phyloP scores from a whole-genome alignment of 73 alveolate genomes.

The Urostyla sp. region DNA sequence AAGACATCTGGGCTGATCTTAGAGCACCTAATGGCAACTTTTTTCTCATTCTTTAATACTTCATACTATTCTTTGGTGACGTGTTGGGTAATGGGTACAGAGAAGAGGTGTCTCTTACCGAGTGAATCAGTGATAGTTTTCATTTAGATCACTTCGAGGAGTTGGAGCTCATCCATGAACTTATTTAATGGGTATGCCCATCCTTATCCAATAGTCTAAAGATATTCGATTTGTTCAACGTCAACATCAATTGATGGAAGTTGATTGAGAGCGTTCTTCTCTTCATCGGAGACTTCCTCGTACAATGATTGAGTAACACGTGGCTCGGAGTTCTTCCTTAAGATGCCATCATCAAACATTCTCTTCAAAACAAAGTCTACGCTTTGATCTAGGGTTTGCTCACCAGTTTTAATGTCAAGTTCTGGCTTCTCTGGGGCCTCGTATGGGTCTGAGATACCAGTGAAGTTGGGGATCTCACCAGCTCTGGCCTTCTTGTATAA shows the following conservation, averaged over 20 bases:
- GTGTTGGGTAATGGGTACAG: conserved; percentile 71
- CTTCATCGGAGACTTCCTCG: conserved; percentile 26
- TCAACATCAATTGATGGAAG: conserved; percentile 49
- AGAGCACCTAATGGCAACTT: conserved; percentile 59
- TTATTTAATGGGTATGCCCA: conserved; percentile 68
- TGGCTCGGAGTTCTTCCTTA: conserved; percentile 19
- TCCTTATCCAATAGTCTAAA: conserved; percentile 66
- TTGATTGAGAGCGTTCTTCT: conserved; percentile 3
- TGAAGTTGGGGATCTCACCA: conserved; percentile 85
- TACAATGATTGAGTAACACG: neutral
- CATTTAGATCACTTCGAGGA: conserved; percentile 63
- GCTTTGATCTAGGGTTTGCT: conserved; percentile 58
- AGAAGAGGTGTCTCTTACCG: conserved; percentile 54
- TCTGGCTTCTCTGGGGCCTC: conserved; percentile 82
- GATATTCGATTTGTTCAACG: conserved; percentile 59
- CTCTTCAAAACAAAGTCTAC: conserved; percentile 47
- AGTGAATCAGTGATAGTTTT: conserved; percentile 48
- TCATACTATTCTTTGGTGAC: conserved; percentile 55
- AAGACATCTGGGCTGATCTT: conserved; percentile 49
- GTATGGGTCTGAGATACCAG: conserved; percentile 85
- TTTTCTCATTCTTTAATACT: conserved; percentile 22
- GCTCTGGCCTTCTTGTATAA: conserved; percentile 86
- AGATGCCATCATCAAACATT: conserved; percentile 40
- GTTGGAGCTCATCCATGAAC: conserved; percentile 68
- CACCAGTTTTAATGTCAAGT: conserved; percentile 67